Conservation (phyloP, 495 filamentous ascomycete species). For the Xylaria scruposa region DNA sequence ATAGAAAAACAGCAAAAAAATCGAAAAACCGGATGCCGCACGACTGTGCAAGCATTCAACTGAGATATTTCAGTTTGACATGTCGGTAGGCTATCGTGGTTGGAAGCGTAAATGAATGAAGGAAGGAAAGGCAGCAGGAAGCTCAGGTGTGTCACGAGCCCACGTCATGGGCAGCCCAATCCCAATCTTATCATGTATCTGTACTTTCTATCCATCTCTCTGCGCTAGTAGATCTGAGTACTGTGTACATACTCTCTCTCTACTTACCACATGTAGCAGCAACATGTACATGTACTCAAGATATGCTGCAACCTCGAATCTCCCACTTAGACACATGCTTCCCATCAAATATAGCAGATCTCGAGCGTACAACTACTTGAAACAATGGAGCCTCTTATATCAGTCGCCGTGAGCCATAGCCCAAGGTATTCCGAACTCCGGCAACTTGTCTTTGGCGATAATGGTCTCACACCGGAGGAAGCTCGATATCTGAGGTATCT, state of each 20-base stretch:
- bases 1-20: neutral
- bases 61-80: neutral
- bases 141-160: too few relatives aligned
- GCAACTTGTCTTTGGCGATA: slow-evolving; percentile 14
- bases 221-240: too few relatives aligned
- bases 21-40: neutral
- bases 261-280: neutral
- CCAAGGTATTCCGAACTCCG: neutral
- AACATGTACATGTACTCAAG: neutral
- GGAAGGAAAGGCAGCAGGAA: neutral
- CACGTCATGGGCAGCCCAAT: too few relatives aligned
- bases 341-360: neutral
- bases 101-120: neutral
- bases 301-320: neutral
- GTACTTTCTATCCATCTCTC: too few relatives aligned
- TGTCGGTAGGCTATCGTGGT: neutral
- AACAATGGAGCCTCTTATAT: neutral
- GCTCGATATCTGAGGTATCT: slow-evolving; percentile 35
- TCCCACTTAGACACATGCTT: neutral
- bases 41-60: neutral
- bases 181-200: too few relatives aligned
- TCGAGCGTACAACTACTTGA: neutral
- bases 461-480: slow-evolving; percentile 33
- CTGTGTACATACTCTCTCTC: too few relatives aligned
- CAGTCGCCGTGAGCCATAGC: neutral